phyloP scores from a whole-genome alignment of 768 basidiomycete genomes.

The Sistotremastrum suecicum region DNA sequence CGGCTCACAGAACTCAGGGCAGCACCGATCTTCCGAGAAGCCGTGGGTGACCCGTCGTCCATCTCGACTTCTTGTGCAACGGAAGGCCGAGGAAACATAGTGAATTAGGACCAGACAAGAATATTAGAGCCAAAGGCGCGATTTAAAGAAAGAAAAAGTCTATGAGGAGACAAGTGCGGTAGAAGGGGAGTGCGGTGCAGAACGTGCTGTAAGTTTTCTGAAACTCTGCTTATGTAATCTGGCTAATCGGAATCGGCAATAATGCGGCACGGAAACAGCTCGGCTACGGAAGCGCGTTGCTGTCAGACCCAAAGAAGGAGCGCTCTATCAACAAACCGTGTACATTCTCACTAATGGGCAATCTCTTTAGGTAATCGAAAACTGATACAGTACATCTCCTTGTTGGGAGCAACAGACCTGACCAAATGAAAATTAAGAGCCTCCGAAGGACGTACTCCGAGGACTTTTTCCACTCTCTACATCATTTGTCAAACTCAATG shows the following conservation, averaged over 20 bases:
- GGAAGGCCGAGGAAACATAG: constrained; percentile 32
- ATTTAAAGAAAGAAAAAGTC: constrained; percentile 9
- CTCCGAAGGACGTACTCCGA: constrained; percentile 38
- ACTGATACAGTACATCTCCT: constrained; percentile 96
- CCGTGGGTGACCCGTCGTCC: constrained; percentile 24
- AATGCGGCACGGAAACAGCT: too few relatives aligned
- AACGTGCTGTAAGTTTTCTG: too few relatives aligned
- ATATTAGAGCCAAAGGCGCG: constrained; percentile 9
- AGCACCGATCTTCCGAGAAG: constrained; percentile 29
- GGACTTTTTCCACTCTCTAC: constrained; percentile 57
- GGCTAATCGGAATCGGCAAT: too few relatives aligned
- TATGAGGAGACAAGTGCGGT: too few relatives aligned
- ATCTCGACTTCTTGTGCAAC: constrained; percentile 32
- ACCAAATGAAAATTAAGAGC: constrained; percentile 55
- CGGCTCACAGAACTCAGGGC: constrained; percentile 52
- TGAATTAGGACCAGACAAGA: constrained; percentile 22
- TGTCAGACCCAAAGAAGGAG: too few relatives aligned
- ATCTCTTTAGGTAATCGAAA: constrained; percentile 51
- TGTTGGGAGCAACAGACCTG: constrained; percentile 87
- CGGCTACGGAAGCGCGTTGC: too few relatives aligned
- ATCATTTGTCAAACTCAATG: constrained; percentile 1
- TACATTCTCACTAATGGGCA: constrained; percentile 11
- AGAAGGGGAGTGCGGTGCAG: too few relatives aligned
- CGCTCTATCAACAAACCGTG: too few relatives aligned
- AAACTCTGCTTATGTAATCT: too few relatives aligned